A percentile compares a stretch with the other conserved stretches of the same genome.
phyloP scores from a whole-genome alignment of 1,139 yeast species.

The Debaryomyces fabryi region DNA sequence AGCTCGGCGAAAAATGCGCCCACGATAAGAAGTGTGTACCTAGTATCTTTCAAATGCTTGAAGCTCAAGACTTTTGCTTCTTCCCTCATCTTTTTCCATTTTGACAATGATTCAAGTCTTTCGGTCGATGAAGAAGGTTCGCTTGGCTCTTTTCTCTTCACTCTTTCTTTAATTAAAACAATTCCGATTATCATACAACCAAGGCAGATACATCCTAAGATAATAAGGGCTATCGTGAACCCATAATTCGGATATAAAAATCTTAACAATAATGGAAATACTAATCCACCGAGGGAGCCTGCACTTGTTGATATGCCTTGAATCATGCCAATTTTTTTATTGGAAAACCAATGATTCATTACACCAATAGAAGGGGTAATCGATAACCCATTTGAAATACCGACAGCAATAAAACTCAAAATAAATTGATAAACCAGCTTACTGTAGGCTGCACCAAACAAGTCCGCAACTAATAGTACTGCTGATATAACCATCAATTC shows the following conservation, averaged over 20 bases:
- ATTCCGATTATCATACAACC: constrained; percentile 41
- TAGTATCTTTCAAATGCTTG: constrained; percentile 18
- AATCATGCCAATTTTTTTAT: constrained; percentile 52
- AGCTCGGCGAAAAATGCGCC: constrained; percentile 57
- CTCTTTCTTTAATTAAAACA: constrained; percentile 51
- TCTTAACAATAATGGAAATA: constrained; percentile 61
- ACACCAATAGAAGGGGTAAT: constrained; percentile 61
- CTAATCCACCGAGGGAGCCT: constrained; percentile 64
- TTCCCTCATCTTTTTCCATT: constrained; percentile 9
- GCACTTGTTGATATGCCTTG: constrained; percentile 63
- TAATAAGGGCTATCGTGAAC: constrained; percentile 63
- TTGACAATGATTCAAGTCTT: constrained; percentile 3
- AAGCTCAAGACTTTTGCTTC: constrained; percentile 10
- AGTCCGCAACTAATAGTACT: constrained; percentile 43
- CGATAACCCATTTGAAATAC: constrained; percentile 58
- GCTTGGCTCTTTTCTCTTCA: constrained; percentile 18
- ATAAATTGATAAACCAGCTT: constrained; percentile 56
- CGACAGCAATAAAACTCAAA: constrained; percentile 52
- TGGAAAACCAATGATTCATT: constrained; percentile 31
- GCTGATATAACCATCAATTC: constrained; percentile 48
- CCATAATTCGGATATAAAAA: constrained; percentile 56
- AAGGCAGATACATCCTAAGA: constrained; percentile 53
- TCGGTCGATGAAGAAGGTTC: not conserved
- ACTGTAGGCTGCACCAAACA: constrained; percentile 55
- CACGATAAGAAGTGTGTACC: constrained; percentile 27